These are phyloP conservation scores for Stachybotrys chartarum DNA, from an alignment of 2,329 filamentous ascomycete species.

Conservation along the genomic window DNA sequence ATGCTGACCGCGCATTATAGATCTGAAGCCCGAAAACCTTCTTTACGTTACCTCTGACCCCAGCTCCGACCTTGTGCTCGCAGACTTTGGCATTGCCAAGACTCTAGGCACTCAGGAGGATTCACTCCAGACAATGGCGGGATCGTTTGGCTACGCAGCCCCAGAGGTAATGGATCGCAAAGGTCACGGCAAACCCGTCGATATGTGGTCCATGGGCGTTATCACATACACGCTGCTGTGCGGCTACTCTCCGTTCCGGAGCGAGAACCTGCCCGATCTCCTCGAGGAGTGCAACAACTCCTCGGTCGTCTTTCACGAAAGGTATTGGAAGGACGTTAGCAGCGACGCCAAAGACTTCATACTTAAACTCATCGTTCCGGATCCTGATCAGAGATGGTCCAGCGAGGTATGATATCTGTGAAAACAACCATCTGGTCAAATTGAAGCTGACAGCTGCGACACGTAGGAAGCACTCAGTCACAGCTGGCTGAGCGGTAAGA, in stretches of 20 bases:
- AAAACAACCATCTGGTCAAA: too few species aligned
- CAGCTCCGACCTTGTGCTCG: conserved; percentile 81
- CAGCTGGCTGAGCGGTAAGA: conserved; percentile 85
- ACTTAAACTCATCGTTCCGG: conserved; percentile 67
- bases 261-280: conserved; percentile 84
- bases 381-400: conserved; percentile 68
- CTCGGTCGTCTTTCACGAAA: conserved; percentile 87
- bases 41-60: conserved; percentile 77
- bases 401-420: conserved; percentile 50
- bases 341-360: conserved; percentile 95
- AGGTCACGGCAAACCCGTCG: conserved; percentile 94
- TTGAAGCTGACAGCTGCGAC: conserved; percentile 8
- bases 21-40: conserved; percentile 96
- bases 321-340: conserved; percentile 98
- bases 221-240: conserved; percentile 98
- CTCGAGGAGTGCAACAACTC: conserved; percentile 88
- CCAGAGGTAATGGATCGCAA: conserved; percentile 98
- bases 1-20: conserved; percentile 35
- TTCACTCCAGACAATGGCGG: conserved; percentile 95
- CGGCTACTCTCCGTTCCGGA: conserved; percentile 96
- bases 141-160: conserved; percentile 95
- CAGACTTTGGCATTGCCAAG: conserved; percentile 98
- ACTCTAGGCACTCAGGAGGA: conserved; percentile 88
- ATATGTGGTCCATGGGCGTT: conserved; percentile 99
- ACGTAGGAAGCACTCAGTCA: conserved; percentile 68